Evolutionary conservation across 345 rosid species (phyloP), one percentile per base, ranked within the genome.

Genomic region (Kandelia obovata): DNA sequence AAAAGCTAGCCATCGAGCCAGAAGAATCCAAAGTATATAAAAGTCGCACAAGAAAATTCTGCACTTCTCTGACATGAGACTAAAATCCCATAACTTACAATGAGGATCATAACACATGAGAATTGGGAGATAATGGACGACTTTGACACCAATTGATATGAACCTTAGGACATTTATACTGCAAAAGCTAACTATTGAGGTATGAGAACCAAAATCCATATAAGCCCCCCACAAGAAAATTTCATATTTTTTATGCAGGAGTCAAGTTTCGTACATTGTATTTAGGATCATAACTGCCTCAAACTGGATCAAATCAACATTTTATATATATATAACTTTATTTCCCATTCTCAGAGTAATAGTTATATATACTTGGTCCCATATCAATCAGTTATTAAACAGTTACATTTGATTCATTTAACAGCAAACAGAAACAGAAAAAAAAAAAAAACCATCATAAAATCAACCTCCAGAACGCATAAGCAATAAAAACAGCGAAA

Each of bases 401-500:
- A 17, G 58, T 21, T 47, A 52, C 15, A 61, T 31, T 49, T 35
- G 26, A 69, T 19, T 47, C 35, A 60, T 69, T 69, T 31, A 32
- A 69, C 67, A 28, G 47, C 19, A 52, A 62, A 63, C 7, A 25
- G 16, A 26, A 39, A 59, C 62, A 9, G 27, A 58, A 37, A 39
- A 63, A 31, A 39, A 63, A 31, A 31, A 28, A 10, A 51, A 2
- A 25, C 11, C 5, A 3, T 10, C 16, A 27, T 56, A 15, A 69
- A 63, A 0, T 5, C 4, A 9, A 43, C 3, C 31, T 1, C 20
- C 6, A 60, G 52, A 66, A 73, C 57, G 63, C 43, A 26, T 30
- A 37, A 56, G 37, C 15, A 53, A 25, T 19, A 31, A 53, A 23
- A 11, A 30, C 46, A 8, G 23, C 64, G 7, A 64, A n/a, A 51